These are phyloP conservation scores for Agrocybe praecox DNA, from an alignment of 768 basidiomycete species.

Conservation along the genomic window DNA sequence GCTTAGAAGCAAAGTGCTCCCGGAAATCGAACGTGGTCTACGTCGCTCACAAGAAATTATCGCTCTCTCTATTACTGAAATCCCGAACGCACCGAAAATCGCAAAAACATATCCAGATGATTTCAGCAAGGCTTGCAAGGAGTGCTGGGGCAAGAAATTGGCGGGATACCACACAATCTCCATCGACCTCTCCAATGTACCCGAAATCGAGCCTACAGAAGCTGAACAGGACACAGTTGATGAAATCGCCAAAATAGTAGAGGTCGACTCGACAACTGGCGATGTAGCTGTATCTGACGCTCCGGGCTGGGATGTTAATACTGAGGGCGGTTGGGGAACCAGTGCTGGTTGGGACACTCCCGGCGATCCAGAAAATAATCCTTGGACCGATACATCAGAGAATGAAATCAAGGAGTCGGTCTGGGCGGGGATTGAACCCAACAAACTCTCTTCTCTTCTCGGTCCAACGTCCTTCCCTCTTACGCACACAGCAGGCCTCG, in stretches of 20 bases:
- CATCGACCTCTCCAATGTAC: conserved; percentile 4
- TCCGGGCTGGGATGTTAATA: conserved; percentile 2
- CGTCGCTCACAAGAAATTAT: conserved; percentile 46
- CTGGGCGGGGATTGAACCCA: conserved; percentile 11
- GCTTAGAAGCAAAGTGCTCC: conserved; percentile 42
- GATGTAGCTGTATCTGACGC: too few species aligned
- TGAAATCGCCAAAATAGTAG: not conserved
- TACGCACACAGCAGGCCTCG: conserved; percentile 66
- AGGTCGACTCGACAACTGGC: too few species aligned
- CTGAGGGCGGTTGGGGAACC: not conserved
- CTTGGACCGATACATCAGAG: not conserved
- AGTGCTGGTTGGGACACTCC: not conserved
- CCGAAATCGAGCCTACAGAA: not conserved
- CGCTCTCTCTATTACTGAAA: conserved; percentile 45
- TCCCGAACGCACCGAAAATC: conserved; percentile 50
- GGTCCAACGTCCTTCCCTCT: conserved; percentile 60
- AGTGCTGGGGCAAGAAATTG: conserved; percentile 50
- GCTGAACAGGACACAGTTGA: conserved; percentile 3
- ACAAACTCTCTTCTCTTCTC: conserved; percentile 32
- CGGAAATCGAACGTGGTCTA: conserved; percentile 46
- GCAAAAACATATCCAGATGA: conserved; percentile 49
- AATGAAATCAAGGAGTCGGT: not conserved
- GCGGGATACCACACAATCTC: conserved; percentile 37
- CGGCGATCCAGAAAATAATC: not conserved
- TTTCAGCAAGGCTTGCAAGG: conserved; percentile 51